Evolutionary conservation across 1,284 basidiomycete species (phyloP).

Genomic region (Neolentinus lepideus): DNA sequence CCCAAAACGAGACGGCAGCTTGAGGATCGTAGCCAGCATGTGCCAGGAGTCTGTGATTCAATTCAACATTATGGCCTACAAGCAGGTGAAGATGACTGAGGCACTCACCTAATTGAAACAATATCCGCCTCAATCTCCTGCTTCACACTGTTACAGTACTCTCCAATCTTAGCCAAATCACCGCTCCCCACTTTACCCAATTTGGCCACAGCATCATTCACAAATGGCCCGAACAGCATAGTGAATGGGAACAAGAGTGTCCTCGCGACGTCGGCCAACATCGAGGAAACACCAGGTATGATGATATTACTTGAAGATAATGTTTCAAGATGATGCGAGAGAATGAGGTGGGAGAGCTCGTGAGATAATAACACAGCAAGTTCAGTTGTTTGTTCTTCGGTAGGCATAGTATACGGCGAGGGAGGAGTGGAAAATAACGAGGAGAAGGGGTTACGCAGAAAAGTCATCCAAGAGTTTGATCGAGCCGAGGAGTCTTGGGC

Average conservation of each 20-base stretch:
- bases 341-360: constrained; percentile 80
- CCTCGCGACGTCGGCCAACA: constrained; percentile 67
- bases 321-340: constrained; percentile 87
- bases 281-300: constrained; percentile 72
- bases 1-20: constrained; percentile 70
- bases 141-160: constrained; percentile 62
- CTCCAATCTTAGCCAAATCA: constrained; percentile 64
- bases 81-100: background rate
- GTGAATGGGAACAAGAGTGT: constrained; percentile 82
- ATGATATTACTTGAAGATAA: constrained; percentile 78
- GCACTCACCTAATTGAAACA: constrained; percentile 67
- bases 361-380: constrained; percentile 84
- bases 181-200: constrained; percentile 69
- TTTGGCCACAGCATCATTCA: constrained; percentile 84
- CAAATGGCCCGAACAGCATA: constrained; percentile 84
- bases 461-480: constrained; percentile 37
- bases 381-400: constrained; percentile 72
- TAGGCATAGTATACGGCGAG: constrained; percentile 46
- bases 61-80: background rate
- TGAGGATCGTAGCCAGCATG: constrained; percentile 83
- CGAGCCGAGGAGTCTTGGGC: constrained; percentile 8
- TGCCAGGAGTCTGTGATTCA: constrained; percentile 61
- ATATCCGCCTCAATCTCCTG: constrained; percentile 88
- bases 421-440: constrained; percentile 23
- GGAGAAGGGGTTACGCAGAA: constrained; percentile 40